Base-by-base conservation (phyloP, 202 grass and related monocot genomes). In the Cymbopogon flexuosus region DNA sequence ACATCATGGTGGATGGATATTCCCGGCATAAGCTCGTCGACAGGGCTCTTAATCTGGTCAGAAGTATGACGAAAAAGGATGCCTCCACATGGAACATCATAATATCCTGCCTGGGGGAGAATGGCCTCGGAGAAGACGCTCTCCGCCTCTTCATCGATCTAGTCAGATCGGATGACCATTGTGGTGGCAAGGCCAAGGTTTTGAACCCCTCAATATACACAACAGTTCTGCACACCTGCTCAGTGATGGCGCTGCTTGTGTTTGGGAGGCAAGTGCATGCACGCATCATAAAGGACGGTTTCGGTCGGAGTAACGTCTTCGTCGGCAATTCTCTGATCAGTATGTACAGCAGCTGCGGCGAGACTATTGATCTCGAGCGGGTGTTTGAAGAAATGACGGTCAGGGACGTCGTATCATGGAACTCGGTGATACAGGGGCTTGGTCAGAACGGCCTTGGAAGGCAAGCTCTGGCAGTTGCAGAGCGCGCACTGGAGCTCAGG, bases 71-170 rank as follows among this genome's bases (percentile, higher is more conserved):
- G 57, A 62, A 78, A 3, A 93, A 85, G 78, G 81, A 94, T 65
- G 68, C 67, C 23, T 79, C 85, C 62, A 79, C 88, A 63, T 97
- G 89, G 91, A 94, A 87, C 72, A 86, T 87, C 27, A 70, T 89
- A 40, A 89, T 97, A 62, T 90, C 73, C 35, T 83, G 88, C 41
- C 82, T 89, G 13, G 59, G 62, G 34, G 83, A 87, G 76, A 52
- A 68, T 14, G 15, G 1, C 51, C 81, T 29, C 1, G 81, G 83
- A 62, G 84, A 84, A 63, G 86, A 75, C 5, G 80, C 73, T 5
- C 72, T 82, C 6, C 62, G 6, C 46, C 77, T 93, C 45, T 87
- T 82, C 73, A 73, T 88, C 11, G 33, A 81, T 16, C 2, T 89
- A 68, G 35, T 74, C 46, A 82, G 85, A 42, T 21, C 30, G 41